phyloP scores from a whole-genome alignment of 768 basidiomycete genomes.

The Rhizopogon roseolus region DNA sequence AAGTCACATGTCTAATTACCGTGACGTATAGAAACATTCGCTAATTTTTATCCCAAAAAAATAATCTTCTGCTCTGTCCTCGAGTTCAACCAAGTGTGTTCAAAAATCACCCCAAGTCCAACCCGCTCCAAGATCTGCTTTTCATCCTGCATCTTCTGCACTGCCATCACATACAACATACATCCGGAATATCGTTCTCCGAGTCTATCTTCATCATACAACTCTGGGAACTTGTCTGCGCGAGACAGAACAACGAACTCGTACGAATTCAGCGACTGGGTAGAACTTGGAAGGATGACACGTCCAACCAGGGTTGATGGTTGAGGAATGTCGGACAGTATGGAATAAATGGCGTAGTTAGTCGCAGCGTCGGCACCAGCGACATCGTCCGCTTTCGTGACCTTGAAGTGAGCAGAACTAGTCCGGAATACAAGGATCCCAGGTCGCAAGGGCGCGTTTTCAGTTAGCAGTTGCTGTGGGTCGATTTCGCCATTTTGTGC shows the following conservation, averaged over 20 bases:
- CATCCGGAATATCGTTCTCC: slow-evolving; percentile 10
- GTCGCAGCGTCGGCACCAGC: neutral
- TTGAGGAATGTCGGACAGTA: neutral
- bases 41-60: too few relatives aligned
- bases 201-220: slow-evolving; percentile 9
- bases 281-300: slow-evolving; percentile 12
- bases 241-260: slow-evolving; percentile 16
- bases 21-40: too few relatives aligned
- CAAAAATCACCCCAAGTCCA: slow-evolving; percentile 14
- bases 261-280: slow-evolving; percentile 2
- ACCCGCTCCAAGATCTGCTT: slow-evolving; percentile 11
- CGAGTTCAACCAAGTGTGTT: slow-evolving; percentile 11
- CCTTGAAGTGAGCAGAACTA: slow-evolving; percentile 8
- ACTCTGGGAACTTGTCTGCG: neutral
- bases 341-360: slow-evolving; percentile 8
- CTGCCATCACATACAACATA: slow-evolving; percentile 16
- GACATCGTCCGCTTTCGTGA: slow-evolving; percentile 1
- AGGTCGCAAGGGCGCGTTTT: slow-evolving; percentile 1
- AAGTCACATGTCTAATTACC: too few relatives aligned
- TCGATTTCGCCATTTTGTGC: neutral
- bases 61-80: too few relatives aligned
- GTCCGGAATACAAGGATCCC: slow-evolving; percentile 21
- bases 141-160: slow-evolving; percentile 2
- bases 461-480: neutral
- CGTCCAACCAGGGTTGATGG: slow-evolving; percentile 5